A percentile compares a stretch with the other conserved stretches of the same genome.
Conservation (phyloP, 2,329 filamentous ascomycete species). For the Diaporthe vexans region DNA sequence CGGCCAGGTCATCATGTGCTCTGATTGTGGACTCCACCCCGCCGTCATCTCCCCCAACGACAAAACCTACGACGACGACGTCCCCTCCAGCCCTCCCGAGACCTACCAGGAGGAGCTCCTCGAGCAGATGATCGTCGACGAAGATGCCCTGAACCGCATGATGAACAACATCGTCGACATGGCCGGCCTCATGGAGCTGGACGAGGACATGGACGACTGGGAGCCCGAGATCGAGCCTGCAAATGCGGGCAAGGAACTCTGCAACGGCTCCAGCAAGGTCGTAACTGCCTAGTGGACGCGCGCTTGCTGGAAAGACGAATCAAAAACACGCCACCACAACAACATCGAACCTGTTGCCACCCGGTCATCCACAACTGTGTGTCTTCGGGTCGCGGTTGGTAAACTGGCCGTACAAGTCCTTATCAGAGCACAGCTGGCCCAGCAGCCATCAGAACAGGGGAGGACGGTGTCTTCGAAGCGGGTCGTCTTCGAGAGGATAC, state of each 20-base stretch:
- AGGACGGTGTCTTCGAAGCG: conserved; percentile 32
- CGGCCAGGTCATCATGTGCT: conserved; percentile 60
- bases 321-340: background rate
- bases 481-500: conserved; percentile 39
- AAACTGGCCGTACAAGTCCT: background rate
- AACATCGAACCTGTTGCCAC: background rate
- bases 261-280: conserved; percentile 4
- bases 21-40: conserved; percentile 51
- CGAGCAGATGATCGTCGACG: conserved; percentile 32
- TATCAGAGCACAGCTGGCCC: conserved; percentile 38
- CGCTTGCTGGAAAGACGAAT: background rate
- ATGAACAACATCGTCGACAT: conserved; percentile 38
- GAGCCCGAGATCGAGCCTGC: conserved; percentile 40
- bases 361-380: background rate
- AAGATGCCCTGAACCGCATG: conserved; percentile 49
- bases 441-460: conserved; percentile 25
- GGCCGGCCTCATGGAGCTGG: conserved; percentile 40
- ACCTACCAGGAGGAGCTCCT: conserved; percentile 37
- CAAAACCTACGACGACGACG: conserved; percentile 40
- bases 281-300: conserved; percentile 15
- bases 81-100: conserved; percentile 34
- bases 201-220: conserved; percentile 40
- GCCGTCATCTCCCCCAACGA: conserved; percentile 40
- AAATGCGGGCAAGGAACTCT: background rate
- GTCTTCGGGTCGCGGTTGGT: background rate